phyloP scores from a whole-genome alignment of 2,329 filamentous ascomycete genomes.

The Clarireedia homoeocarpa region DNA sequence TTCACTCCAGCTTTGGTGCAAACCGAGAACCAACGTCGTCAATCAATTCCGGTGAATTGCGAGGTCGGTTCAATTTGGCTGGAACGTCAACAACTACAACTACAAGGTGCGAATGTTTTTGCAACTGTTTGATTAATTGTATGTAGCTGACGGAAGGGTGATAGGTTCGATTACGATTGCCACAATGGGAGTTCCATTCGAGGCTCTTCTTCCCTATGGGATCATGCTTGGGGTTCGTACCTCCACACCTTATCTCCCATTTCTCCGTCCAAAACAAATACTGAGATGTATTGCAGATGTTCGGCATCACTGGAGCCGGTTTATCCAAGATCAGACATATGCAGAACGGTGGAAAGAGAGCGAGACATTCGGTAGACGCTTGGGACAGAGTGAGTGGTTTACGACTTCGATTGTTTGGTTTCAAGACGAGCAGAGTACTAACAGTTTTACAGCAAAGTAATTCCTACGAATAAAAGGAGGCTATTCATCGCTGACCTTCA shows the following conservation, averaged over 20 bases:
- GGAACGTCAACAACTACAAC: conserved; percentile 15
- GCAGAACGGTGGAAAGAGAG: conserved; percentile 34
- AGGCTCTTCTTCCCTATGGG: conserved; percentile 34
- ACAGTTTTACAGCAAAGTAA: conserved; percentile 30
- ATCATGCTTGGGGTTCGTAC: conserved; percentile 33
- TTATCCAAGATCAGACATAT: conserved; percentile 32
- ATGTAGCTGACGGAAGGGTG: conserved; percentile 7
- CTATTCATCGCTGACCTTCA: conserved; percentile 12
- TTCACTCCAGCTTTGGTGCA: conserved; percentile 6
- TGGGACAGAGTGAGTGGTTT: conserved; percentile 33
- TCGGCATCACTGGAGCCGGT: conserved; percentile 33
- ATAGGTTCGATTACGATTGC: conserved; percentile 18
- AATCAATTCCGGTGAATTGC: conserved; percentile 5
- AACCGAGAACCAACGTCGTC: conserved; percentile 17
- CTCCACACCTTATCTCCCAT: neutral
- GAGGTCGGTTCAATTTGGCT: conserved; percentile 15
- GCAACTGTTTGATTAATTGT: neutral
- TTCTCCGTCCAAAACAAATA: conserved; percentile 4
- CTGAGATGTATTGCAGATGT: conserved; percentile 31
- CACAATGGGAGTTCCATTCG: conserved; percentile 36
- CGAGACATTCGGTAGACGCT: conserved; percentile 32
- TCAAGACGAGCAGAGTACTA: conserved; percentile 15
- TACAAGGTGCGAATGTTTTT: conserved; percentile 14
- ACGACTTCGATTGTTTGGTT: neutral
- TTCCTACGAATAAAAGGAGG: neutral